A percentile compares a stretch with the other conserved stretches of the same genome.
phyloP scores from a whole-genome alignment of 75 land plant genomes.

The Larix kaempferi region DNA sequence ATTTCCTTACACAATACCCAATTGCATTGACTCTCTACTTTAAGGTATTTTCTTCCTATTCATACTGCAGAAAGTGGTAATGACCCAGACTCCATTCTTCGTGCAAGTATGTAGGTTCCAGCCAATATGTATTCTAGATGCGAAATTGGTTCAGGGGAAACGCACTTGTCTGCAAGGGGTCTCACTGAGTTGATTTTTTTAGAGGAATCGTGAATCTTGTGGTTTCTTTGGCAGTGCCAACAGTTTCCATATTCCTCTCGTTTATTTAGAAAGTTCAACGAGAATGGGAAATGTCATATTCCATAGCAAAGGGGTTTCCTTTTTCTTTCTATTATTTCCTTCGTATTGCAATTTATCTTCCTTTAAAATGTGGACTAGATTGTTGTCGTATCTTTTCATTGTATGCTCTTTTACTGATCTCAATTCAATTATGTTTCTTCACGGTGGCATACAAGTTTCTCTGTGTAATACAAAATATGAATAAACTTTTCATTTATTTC shows the following conservation, averaged over 20 bases:
- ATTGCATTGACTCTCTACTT: too few species aligned
- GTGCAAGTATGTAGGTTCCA: too few species aligned
- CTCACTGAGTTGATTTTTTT: constrained; percentile 44
- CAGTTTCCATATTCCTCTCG: constrained; percentile 61
- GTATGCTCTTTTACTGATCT: constrained; percentile 15
- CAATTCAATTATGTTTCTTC: too few species aligned
- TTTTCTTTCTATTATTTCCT: constrained; percentile 78
- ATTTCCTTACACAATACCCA: too few species aligned
- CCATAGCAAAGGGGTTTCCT: constrained; percentile 72
- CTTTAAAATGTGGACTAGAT: constrained; percentile 49
- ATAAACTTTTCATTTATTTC: too few species aligned
- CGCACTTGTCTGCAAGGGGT: neutral
- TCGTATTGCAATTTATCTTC: constrained; percentile 87
- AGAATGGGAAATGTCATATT: constrained; percentile 66
- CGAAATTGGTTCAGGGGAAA: too few species aligned
- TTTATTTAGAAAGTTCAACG: constrained; percentile 54
- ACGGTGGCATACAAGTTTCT: too few species aligned
- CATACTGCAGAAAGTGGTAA: too few species aligned
- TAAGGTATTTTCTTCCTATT: too few species aligned
- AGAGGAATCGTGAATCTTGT: constrained; percentile 77
- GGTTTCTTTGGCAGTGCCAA: constrained; percentile 59
- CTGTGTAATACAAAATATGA: too few species aligned
- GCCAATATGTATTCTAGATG: too few species aligned
- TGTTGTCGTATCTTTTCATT: constrained; percentile 82
- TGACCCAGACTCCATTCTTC: too few species aligned